A percentile compares a stretch with the other conserved stretches of the same genome.
These are phyloP conservation scores for Lachnellula hyalina DNA, from an alignment of 2,329 filamentous ascomycete genomes.

Conservation along the genomic window DNA sequence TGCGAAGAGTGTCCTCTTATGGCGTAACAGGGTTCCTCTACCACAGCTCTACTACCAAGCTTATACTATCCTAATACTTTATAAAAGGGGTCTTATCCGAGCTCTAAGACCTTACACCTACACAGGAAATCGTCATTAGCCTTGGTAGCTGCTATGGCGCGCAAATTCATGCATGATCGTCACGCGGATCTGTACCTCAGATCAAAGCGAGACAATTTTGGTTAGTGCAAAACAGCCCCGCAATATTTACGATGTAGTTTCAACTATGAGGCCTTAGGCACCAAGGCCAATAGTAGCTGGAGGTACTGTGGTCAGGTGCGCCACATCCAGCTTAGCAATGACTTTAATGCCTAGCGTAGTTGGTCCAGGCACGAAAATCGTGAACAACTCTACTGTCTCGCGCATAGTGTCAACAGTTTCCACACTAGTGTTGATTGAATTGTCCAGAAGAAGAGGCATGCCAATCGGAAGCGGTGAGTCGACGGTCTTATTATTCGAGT, in stretches of 20 bases:
- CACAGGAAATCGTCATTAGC: not conserved
- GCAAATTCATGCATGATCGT: not conserved
- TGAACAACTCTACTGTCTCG: too few relatives aligned
- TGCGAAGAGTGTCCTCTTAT: not conserved
- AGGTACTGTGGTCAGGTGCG: not conserved
- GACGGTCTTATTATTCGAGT: too few relatives aligned
- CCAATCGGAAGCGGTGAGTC: too few relatives aligned
- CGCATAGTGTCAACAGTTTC: too few relatives aligned
- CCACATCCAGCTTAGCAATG: constrained; percentile 1
- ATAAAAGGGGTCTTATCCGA: not conserved
- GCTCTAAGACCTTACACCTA: not conserved
- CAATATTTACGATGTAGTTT: constrained; percentile 1
- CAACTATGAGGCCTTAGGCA: constrained; percentile 2
- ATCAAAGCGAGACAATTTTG: not conserved
- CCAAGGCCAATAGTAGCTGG: not conserved
- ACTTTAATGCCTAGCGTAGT: not conserved
- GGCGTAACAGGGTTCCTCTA: not conserved
- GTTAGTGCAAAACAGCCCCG: not conserved
- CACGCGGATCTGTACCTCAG: not conserved
- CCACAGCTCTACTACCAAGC: not conserved
- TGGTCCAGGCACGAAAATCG: too few relatives aligned
- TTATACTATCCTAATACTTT: not conserved
- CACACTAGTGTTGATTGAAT: too few relatives aligned
- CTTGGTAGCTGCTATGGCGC: not conserved
- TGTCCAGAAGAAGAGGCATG: too few relatives aligned